These are phyloP conservation scores for Amanita fuliginea DNA, from an alignment of 768 basidiomycete species.

Conservation along the genomic window DNA sequence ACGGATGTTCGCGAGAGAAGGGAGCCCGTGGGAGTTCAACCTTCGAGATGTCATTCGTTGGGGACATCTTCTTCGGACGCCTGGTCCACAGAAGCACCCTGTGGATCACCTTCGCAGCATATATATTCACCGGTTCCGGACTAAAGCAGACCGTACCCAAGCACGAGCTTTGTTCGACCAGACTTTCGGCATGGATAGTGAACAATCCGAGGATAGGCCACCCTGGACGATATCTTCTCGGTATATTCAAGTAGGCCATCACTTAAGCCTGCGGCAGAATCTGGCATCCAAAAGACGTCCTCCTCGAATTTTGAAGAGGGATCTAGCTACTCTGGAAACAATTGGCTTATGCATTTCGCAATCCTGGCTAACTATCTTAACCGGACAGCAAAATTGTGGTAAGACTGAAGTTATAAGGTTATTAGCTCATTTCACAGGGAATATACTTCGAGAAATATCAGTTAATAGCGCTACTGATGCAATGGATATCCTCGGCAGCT, in stretches of 20 bases:
- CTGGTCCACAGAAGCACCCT: conserved; percentile 32
- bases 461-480: conserved; percentile 87
- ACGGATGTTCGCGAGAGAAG: conserved; percentile 63
- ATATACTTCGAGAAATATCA: conserved; percentile 56
- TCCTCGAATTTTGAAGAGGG: conserved; percentile 45
- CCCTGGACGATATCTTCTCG: conserved; percentile 33
- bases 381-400: conserved; percentile 62
- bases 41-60: conserved; percentile 89
- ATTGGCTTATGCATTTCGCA: conserved; percentile 62
- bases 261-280: conserved; percentile 27
- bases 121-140: conserved; percentile 84
- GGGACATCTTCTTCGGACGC: conserved; percentile 44
- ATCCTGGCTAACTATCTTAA: conserved; percentile 85
- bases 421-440: conserved; percentile 63
- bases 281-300: conserved; percentile 24
- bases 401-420: conserved; percentile 69
- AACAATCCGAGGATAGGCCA: conserved; percentile 17
- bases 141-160: conserved; percentile 44
- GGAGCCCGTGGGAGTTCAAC: conserved; percentile 97
- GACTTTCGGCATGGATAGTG: conserved; percentile 26
- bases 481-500: conserved; percentile 88
- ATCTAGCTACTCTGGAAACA: conserved; percentile 61
- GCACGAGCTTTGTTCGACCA: conserved; percentile 45
- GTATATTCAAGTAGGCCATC: conserved; percentile 58
- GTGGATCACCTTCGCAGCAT: conserved; percentile 54